Base-by-base conservation (phyloP, 2,329 filamentous ascomycete genomes). In the Triangularia setosa region DNA sequence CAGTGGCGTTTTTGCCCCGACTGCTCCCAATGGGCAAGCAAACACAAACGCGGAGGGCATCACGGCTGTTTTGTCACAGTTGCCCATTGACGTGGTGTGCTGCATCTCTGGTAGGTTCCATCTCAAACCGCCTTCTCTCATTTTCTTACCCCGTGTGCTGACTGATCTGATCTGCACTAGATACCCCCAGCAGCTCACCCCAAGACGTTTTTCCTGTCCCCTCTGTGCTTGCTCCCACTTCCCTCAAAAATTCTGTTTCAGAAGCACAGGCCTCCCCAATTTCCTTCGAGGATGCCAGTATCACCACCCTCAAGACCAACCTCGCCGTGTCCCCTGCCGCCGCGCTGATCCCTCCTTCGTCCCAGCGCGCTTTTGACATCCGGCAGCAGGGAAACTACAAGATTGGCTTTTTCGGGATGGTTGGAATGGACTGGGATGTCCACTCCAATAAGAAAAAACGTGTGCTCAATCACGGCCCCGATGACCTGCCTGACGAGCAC, bases 21-120 rank as follows among this genome's bases (percentile, higher is more conserved):
- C 23, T 24, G 18, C 52, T 6, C 52, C 52, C 9, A 9, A 25
- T 4, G 24, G n/a, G 16, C 18, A 40, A 18, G 30, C 21, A 9
- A 59, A 44, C 33, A 16, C 57, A 5, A 28, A 40, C 16, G 58
- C 58, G 12, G 58, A 27, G 14, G 24, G 48, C 9, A 44, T 60
- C 16, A 30, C 40, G 3, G 18, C 23, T 7, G 16, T 60, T 23
- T n/a, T 60, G 4, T 27, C 35, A 18, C 27, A 60, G 28, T 16
- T 60, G 33, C 58, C 58, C 58, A 60, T 60, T 11, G 58, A 53
- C 8, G 40, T 60, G 12, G 40, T 60, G 21, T 60, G 58, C 58
- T 60, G 58, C 11, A 44, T 60, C 27, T 28, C 55, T 21, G 55
- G 55, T 30, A 25, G 6, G 53, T 11, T 28, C 23, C 30, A n/a